Evolutionary conservation across 768 basidiomycete genomes (phyloP).

Genomic region (Zangia roseola): DNA sequence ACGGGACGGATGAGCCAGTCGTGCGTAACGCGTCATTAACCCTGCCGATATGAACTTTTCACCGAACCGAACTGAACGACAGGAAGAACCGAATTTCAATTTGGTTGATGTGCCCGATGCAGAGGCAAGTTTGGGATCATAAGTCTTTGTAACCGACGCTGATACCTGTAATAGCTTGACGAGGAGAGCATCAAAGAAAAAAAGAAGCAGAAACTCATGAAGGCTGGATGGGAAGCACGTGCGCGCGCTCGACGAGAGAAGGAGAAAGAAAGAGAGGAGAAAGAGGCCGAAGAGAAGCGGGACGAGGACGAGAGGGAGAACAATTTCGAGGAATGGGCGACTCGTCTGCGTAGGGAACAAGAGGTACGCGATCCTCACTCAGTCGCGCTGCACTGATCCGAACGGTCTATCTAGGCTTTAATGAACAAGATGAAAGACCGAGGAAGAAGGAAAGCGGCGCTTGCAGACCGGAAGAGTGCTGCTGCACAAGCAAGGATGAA

Average conservation of each 20-base stretch:
- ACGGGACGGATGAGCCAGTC: constrained; percentile 61
- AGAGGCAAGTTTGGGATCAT: constrained; percentile 60
- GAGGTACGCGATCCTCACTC: constrained; percentile 48
- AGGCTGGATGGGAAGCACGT: constrained; percentile 91
- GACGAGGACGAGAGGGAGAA: constrained; percentile 73
- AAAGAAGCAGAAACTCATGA: constrained; percentile 87
- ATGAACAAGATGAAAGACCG: constrained; percentile 87
- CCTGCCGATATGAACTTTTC: not conserved
- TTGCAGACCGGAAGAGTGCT: constrained; percentile 90
- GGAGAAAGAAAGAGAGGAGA: constrained; percentile 75
- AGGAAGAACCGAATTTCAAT: constrained; percentile 87
- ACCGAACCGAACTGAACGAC: constrained; percentile 6
- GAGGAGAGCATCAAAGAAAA: constrained; percentile 95
- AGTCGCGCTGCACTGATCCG: not conserved
- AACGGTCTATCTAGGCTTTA: constrained; percentile 54
- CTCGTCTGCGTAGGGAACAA: constrained; percentile 72
- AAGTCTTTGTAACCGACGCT: no score
- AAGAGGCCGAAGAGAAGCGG: constrained; percentile 53
- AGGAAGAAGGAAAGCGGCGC: constrained; percentile 70
- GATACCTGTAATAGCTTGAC: constrained; percentile 52
- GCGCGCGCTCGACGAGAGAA: constrained; percentile 83
- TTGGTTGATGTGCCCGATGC: constrained; percentile 90
- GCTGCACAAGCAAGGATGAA: constrained; percentile 97
- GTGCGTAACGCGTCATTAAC: constrained; percentile 31
- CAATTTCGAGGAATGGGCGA: constrained; percentile 74